Base-by-base conservation (phyloP, 495 filamentous ascomycete species). In the Penicillium fimorum region DNA sequence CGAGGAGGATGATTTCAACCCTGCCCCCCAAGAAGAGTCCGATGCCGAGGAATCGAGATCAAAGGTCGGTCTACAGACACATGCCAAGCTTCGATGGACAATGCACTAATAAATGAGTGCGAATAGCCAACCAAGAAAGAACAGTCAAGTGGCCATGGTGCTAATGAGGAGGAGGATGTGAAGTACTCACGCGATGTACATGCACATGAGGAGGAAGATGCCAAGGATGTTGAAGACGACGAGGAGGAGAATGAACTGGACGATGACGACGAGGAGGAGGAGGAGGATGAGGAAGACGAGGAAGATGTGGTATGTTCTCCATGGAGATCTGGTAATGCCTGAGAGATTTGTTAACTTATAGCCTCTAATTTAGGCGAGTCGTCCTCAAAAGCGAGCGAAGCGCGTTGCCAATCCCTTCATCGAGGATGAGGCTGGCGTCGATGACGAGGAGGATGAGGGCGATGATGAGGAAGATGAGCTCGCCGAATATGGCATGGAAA, bases 381-480 rank as follows among this genome's bases (percentile, higher is more conserved):
- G 85, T 60, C 87, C 88, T 42, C 79, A 84, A 57, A 97, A 97
- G 69, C 88, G 92, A 44, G 79, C 81, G 68, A 84, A 82, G 66
- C 84, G 87, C 58, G 81, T 79, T 51, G 81, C 89, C 50, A 87
- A 88, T 58, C 81, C 84, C 47, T 97, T 96, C 84, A 81, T 98
- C 73, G 94, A 98, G 81, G 88, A 89, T 58, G 94, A 97, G 77
- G 93, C 93, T 65, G 94, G 96, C 73, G 93, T 97, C 54, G 93
- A 96, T 59, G 93, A 90, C 30, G 93, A 98, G 46, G 93, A 97
- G 53, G 93, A 96, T 47, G 87, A 84, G 56, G 91, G 91, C 50
- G 91, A 95, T 55, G 92, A 94, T 33, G 92, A 96, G n/a, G 84
- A 89, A 53, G 88, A 90, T 56, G 88, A 89, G 56, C 78, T 88